These are phyloP conservation scores for Chenopodium album DNA, from an alignment of 148 eudicot genomes.

Conservation along the genomic window DNA sequence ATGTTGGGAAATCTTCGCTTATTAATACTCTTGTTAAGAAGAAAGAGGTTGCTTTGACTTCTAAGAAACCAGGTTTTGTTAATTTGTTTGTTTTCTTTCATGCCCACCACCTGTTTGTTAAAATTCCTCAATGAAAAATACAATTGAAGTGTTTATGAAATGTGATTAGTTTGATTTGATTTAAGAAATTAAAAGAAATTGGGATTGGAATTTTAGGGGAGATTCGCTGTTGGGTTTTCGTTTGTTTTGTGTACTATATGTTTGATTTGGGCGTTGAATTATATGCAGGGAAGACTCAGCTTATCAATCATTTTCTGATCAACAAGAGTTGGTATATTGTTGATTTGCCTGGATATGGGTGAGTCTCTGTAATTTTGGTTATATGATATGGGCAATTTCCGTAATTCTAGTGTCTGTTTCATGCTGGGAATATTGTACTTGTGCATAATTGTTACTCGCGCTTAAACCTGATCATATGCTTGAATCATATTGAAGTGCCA, in stretches of 20 bases:
- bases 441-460: background rate
- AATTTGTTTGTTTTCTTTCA: background rate
- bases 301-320: conserved; percentile 91
- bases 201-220: background rate
- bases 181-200: too few relatives aligned
- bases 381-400: background rate
- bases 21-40: conserved; percentile 70
- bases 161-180: background rate
- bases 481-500: too few relatives aligned
- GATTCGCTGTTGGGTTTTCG: background rate
- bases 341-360: conserved; percentile 99
- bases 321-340: conserved; percentile 91
- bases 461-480: background rate
- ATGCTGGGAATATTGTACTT: background rate
- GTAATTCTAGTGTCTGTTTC: background rate
- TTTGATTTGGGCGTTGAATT: conserved; percentile 8
- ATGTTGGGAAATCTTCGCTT: conserved; percentile 91
- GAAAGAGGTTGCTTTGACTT: conserved; percentile 85
- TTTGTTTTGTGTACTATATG: background rate
- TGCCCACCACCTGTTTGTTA: conserved; percentile 35
- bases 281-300: conserved; percentile 89
- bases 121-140: background rate
- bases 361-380: conserved; percentile 23
- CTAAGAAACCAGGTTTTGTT: conserved; percentile 74
- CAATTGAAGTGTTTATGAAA: background rate